A percentile compares a stretch with the other conserved stretches of the same genome.
Conservation (phyloP, 768 basidiomycete genomes). For the Leccinum olivaceopallidum region DNA sequence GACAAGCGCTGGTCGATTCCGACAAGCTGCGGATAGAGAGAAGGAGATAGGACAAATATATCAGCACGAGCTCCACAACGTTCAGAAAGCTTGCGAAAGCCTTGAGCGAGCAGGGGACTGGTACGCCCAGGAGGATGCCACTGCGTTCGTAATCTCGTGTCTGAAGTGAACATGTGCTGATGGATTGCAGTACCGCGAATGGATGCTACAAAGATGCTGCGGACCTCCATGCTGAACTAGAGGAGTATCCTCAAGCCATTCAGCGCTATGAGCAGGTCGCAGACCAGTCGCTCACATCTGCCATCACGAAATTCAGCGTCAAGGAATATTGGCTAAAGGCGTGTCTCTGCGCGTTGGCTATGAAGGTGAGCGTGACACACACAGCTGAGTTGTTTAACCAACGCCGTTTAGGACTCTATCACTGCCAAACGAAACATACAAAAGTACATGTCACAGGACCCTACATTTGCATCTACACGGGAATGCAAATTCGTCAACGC, state of each 20-base stretch:
- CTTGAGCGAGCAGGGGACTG: conserved; percentile 92
- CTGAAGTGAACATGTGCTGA: conserved; percentile 1
- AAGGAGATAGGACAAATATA: conserved; percentile 96
- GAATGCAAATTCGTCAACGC: conserved; percentile 87
- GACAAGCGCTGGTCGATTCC: conserved; percentile 83
- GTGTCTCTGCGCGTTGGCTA: conserved; percentile 84
- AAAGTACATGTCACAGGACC: conserved; percentile 80
- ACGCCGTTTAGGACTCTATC: conserved; percentile 68
- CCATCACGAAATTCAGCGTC: conserved; percentile 96
- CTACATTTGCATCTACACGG: conserved; percentile 82
- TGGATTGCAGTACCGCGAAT: conserved; percentile 77
- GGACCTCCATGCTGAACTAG: conserved; percentile 88
- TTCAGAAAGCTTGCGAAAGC: conserved; percentile 87
- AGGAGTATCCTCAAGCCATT: conserved; percentile 83
- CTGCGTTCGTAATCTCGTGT: conserved; percentile 63
- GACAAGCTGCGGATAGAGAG: conserved; percentile 97
- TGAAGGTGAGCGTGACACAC: conserved; percentile 58
- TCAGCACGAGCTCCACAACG: conserved; percentile 77
- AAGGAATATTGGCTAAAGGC: conserved; percentile 96
- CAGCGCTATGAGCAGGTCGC: conserved; percentile 90
- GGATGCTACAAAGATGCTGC: conserved; percentile 96
- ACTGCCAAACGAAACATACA: conserved; percentile 77
- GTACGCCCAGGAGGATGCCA: conserved; percentile 97
- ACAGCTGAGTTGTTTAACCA: conserved; percentile 1
- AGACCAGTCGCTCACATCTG: conserved; percentile 72